Evolutionary conservation across 805 yeast species (phyloP), one percentile per base, ranked within the genome.

Genomic region (Candida ovalis): DNA sequence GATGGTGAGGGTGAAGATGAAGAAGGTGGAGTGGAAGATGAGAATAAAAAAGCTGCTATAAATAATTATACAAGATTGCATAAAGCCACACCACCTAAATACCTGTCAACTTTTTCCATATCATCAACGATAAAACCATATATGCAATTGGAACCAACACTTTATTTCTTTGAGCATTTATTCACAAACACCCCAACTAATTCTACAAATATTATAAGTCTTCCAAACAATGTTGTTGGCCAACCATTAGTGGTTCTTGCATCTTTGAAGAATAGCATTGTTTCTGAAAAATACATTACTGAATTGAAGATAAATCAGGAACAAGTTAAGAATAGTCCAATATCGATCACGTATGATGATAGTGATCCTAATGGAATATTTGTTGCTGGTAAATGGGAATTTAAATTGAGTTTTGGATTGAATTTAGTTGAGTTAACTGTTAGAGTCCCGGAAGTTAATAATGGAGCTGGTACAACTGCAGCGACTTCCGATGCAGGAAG

Each of bases 381-480:
- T 50, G 60, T 52, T 50, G 65, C 68, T 51, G 49, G 70, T 62
- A 67, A 69, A 48, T 77, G 70, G 55, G 82, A 77, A 51, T 52
- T 76, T 47, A 76, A 72, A 51, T 60, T 77, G 30, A 73, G 75
- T 18, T 54, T 66, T 41, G 82, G 82, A 1, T 62, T 78, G 54
- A 77, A 76, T 49, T 59, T 70, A 45, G 60, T 77, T 35, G 74
- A 69, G 33, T 73, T 72, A 45, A 66, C 64, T 13, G 51, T 63
- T 37, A 58, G 54, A 43, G 60, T 59, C 36, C 67, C 67, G n/a
- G 51, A 47, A n/a, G 35, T 24, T 17, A 45, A 40, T 32, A 19
- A 38, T 10, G 17, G 30, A 3, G 49, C 40, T 18, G 24, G 19
- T 21, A 27, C 30, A 27, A 27, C 30, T 8, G 30, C 30, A 27